These are phyloP conservation scores for Fusarium xylarioides DNA, from an alignment of 2,329 filamentous ascomycete species.

Conservation along the genomic window DNA sequence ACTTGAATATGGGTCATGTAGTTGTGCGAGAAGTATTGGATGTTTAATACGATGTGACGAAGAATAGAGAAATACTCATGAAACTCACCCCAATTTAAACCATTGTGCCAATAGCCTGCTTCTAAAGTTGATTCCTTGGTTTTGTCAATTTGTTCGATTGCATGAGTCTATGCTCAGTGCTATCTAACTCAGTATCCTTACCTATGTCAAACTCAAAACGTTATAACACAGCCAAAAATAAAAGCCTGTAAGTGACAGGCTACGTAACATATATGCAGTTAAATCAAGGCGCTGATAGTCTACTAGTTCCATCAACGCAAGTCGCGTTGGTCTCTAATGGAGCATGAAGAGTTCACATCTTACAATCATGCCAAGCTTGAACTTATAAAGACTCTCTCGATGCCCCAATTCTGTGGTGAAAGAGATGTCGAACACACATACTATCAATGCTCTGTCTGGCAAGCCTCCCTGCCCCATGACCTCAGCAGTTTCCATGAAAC, in stretches of 20 bases:
- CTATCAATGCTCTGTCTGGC: background rate
- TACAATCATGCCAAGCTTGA: background rate
- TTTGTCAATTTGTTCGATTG: background rate
- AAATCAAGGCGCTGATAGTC: background rate
- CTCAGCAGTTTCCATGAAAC: background rate
- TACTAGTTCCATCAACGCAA: background rate
- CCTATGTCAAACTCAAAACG: background rate
- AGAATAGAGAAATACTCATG: background rate
- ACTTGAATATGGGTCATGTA: conserved; percentile 12
- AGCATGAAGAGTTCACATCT: background rate
- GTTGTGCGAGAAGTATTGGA: background rate
- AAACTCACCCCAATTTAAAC: background rate
- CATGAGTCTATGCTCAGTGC: background rate
- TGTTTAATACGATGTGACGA: background rate
- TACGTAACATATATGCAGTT: background rate
- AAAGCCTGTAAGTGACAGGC: background rate
- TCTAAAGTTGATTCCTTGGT: background rate
- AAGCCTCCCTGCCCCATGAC: background rate
- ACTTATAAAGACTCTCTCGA: background rate
- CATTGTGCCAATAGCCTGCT: background rate
- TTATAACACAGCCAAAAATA: background rate
- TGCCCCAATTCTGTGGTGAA: background rate
- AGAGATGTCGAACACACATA: background rate
- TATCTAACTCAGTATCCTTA: background rate
- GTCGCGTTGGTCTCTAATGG: background rate